Conservation (phyloP, 495 filamentous ascomycete genomes). For the Penicillium odoratum region DNA sequence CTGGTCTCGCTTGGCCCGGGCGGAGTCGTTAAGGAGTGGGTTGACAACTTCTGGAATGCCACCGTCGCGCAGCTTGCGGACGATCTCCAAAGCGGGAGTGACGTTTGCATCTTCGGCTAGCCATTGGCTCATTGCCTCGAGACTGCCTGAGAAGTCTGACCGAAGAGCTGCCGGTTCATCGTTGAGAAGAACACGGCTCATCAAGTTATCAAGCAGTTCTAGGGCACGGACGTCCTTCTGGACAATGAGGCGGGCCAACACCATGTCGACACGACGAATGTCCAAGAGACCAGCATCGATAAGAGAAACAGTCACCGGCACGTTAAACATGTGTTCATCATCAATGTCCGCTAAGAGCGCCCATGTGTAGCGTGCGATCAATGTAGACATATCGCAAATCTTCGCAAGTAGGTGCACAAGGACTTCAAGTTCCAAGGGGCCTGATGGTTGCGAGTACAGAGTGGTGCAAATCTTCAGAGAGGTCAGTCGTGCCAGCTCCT, state of each 20-base stretch:
- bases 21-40: conserved; percentile 48
- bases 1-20: conserved; percentile 66
- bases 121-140: conserved; percentile 81
- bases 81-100: conserved; percentile 63
- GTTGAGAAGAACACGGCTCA: conserved; percentile 75
- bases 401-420: conserved; percentile 78
- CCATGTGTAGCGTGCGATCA: conserved; percentile 72
- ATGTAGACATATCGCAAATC: conserved; percentile 73
- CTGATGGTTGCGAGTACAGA: conserved; percentile 61
- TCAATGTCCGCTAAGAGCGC: conserved; percentile 61
- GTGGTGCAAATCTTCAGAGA: conserved; percentile 69
- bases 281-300: conserved; percentile 75
- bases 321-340: conserved; percentile 75
- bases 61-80: conserved; percentile 67
- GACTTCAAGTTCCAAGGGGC: conserved; percentile 73
- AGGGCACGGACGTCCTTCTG: conserved; percentile 67
- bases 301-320: conserved; percentile 72
- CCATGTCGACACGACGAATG: conserved; percentile 74
- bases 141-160: conserved; percentile 81
- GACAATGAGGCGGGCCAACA: conserved; percentile 68
- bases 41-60: conserved; percentile 55
- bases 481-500: conserved; percentile 65
- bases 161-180: conserved; percentile 73
- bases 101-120: conserved; percentile 69
- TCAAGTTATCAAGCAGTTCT: conserved; percentile 70